These are phyloP conservation scores for Coemansia sp. DNA, from an alignment of 192 early-diverging fungal genomes.

Conservation along the genomic window DNA sequence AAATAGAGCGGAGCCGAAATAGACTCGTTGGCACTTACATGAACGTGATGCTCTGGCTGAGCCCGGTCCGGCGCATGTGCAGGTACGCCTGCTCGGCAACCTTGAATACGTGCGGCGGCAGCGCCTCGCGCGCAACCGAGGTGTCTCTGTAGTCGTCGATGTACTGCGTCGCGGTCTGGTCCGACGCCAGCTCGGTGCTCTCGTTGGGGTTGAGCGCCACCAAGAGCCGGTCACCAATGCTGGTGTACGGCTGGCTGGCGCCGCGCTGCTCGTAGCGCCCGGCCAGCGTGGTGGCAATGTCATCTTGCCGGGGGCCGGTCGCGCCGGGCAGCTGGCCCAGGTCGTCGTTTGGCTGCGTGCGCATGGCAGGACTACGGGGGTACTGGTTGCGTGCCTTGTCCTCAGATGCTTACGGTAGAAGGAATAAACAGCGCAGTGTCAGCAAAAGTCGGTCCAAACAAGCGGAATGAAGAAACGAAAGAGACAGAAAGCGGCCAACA, in stretches of 20 bases:
- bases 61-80: slow-evolving; percentile 77
- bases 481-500: neutral
- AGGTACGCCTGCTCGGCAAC: slow-evolving; percentile 77
- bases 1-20: slow-evolving; percentile 1
- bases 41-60: slow-evolving; percentile 86
- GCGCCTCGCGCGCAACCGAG: slow-evolving; percentile 28
- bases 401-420: neutral
- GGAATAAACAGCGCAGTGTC: slow-evolving; percentile 5
- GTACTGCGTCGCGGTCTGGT: slow-evolving; percentile 64
- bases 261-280: slow-evolving; percentile 46
- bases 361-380: slow-evolving; percentile 8
- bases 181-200: slow-evolving; percentile 53
- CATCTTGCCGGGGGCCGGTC: slow-evolving; percentile 19
- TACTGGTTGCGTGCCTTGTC: neutral
- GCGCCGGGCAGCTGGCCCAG: slow-evolving; percentile 26
- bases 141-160: slow-evolving; percentile 69
- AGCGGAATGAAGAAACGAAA: neutral
- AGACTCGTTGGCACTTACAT: slow-evolving; percentile 56
- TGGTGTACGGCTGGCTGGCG: slow-evolving; percentile 57
- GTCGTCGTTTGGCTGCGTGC: slow-evolving; percentile 53
- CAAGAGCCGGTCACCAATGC: slow-evolving; percentile 63
- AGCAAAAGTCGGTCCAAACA: neutral
- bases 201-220: slow-evolving; percentile 67
- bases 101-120: slow-evolving; percentile 80
- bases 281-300: slow-evolving; percentile 27